Evolutionary conservation across 2,329 filamentous ascomycete genomes (phyloP), one percentile per base, ranked within the genome.

Genomic region (Ophiosphaerella herpotricha): DNA sequence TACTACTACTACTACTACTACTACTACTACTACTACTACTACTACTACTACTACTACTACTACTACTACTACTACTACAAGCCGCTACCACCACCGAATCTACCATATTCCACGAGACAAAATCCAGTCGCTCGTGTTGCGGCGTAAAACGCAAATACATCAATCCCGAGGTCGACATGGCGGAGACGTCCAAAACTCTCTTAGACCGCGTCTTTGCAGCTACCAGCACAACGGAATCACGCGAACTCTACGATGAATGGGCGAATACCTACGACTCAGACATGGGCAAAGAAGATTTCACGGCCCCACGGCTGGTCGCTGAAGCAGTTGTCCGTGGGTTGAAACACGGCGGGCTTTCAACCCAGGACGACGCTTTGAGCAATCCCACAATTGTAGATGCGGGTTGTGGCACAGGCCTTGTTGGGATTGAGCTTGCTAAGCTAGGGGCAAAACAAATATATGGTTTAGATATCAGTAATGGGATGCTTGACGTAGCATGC

Each of bases 351-450:
- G 48, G 63, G 33, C 49, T 62, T 24, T 47, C 48, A 4, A 35
- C 48, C 33, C 13, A 47, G 7, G 42, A 40, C 13, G 16, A 35
- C 13, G 31, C 58, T 6, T 36, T 61, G 8, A 50, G 65, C 16
- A 57, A 64, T 14, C 61, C 66, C 6, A 46, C 56, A 2, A 77
- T 83, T 47, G 74, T 82, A 0, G 81, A 84, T 50, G 80, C 80
- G 18, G 81, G 81, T n/a, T 83, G 81, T 49, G 81, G 81, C 4
- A 83, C 80, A 0, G 81, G 81, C 0, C 75, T 82, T 7, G 80
- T 82, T 9, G 81, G 80, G 4, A 63, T 75, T 16, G 76, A 76
- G 23, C 75, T 84, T 4, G 71, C 75, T 18, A 66, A 74, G 33
- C 61, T 72, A 29, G 76, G 78, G 2, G 76, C 75, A 3, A 71